Evolutionary conservation across 768 basidiomycete species (phyloP).

Genomic region (Suillus clintonianus): DNA sequence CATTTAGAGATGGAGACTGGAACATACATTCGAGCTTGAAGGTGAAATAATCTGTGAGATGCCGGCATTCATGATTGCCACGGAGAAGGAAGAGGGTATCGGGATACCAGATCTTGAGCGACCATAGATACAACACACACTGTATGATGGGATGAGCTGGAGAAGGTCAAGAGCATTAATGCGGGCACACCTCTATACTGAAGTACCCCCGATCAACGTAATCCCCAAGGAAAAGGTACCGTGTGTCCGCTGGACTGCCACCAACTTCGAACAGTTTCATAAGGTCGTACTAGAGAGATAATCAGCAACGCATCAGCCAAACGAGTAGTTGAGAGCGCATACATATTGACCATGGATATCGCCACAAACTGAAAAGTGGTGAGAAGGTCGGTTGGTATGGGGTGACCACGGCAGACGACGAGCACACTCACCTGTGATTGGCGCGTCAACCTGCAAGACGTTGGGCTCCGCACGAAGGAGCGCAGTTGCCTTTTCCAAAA

Average conservation of each 20-base stretch:
- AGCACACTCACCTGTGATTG: slow-evolving; percentile 78
- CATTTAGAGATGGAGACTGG: neutral
- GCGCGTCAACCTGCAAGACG: slow-evolving; percentile 92
- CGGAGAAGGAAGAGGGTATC: slow-evolving; percentile 94
- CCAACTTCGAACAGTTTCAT: slow-evolving; percentile 97
- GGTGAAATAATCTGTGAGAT: slow-evolving; percentile 98
- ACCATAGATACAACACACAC: slow-evolving; percentile 98
- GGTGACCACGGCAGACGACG: neutral
- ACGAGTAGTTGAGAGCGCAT: slow-evolving; percentile 30
- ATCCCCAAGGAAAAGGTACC: slow-evolving; percentile 91
- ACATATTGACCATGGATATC: slow-evolving; percentile 99
- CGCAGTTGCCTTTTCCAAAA: slow-evolving; percentile 85
- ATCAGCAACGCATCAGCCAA: slow-evolving; percentile 7
- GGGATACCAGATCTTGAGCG: slow-evolving; percentile 99
- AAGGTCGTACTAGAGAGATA: slow-evolving; percentile 70
- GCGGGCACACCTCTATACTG: slow-evolving; percentile 73
- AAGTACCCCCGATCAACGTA: slow-evolving; percentile 95
- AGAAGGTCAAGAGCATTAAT: neutral
- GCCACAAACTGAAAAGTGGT: slow-evolving; percentile 70
- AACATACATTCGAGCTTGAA: slow-evolving; percentile 96
- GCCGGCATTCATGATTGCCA: slow-evolving; percentile 98
- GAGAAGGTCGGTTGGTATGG: slow-evolving; percentile 4
- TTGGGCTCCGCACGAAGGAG: slow-evolving; percentile 85
- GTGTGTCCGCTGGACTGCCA: slow-evolving; percentile 90
- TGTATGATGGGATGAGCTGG: slow-evolving; percentile 31